These are phyloP conservation scores for Nissolia schottii DNA, from an alignment of 306 rosid species.

Conservation along the genomic window DNA sequence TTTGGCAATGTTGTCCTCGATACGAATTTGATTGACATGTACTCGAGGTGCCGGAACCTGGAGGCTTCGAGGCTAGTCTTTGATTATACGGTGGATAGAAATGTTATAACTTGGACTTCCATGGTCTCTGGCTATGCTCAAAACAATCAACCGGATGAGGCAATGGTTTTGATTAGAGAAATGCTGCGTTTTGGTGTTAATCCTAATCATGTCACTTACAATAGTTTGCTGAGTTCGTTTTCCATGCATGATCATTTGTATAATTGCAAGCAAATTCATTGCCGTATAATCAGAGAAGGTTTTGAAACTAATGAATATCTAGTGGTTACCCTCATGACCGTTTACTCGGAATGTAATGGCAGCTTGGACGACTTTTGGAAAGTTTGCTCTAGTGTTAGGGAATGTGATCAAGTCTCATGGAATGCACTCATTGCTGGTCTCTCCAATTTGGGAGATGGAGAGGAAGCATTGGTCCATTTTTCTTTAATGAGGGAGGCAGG, in stretches of 20 bases:
- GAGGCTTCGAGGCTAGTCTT: slow-evolving; percentile 36
- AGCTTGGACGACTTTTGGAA: slow-evolving; percentile 40
- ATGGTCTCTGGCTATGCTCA: slow-evolving; percentile 39
- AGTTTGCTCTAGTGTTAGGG: slow-evolving; percentile 21
- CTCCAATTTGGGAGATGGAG: slow-evolving; percentile 36
- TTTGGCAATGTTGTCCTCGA: slow-evolving; percentile 37
- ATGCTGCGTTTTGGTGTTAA: slow-evolving; percentile 34
- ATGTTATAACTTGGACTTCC: slow-evolving; percentile 50
- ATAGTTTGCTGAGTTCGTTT: slow-evolving; percentile 42
- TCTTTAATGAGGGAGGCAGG: slow-evolving; percentile 29
- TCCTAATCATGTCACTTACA: slow-evolving; percentile 40
- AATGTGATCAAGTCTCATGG: slow-evolving; percentile 38
- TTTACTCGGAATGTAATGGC: slow-evolving; percentile 37
- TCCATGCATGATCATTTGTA: slow-evolving; percentile 21
- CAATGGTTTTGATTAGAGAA: slow-evolving; percentile 36
- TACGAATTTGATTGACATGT: slow-evolving; percentile 40
- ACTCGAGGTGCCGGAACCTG: slow-evolving; percentile 30
- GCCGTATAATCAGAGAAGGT: slow-evolving; percentile 38
- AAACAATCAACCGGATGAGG: slow-evolving; percentile 28
- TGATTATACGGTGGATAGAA: slow-evolving; percentile 30
- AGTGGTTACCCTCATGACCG: slow-evolving; percentile 27
- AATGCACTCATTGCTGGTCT: slow-evolving; percentile 53
- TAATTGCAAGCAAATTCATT: slow-evolving; percentile 41
- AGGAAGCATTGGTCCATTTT: slow-evolving; percentile 31
- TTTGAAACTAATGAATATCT: slow-evolving; percentile 28